phyloP scores from a whole-genome alignment of 2,329 filamentous ascomycete genomes.

The Fusarium albidum region DNA sequence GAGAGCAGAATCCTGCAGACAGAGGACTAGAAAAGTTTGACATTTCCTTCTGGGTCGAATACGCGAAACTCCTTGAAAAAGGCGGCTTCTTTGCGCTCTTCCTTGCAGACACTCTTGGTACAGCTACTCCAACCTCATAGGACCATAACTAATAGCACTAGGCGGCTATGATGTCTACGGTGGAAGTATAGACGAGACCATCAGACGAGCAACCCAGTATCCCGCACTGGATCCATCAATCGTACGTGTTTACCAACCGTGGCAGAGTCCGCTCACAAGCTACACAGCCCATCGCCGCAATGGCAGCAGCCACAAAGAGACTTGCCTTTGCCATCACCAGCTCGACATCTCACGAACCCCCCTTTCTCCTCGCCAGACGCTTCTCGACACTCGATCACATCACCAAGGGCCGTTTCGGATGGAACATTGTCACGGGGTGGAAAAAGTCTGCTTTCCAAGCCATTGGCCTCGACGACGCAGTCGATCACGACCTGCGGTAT shows the following conservation, averaged over 20 bases:
- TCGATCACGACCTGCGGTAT: constrained; percentile 6
- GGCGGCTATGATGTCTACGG: constrained; percentile 6
- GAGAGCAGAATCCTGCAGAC: neutral
- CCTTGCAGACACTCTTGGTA: constrained; percentile 5
- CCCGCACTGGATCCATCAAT: constrained; percentile 3
- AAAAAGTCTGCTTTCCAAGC: constrained; percentile 5
- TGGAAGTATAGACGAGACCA: constrained; percentile 3
- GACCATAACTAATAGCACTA: neutral
- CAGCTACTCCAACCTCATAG: neutral
- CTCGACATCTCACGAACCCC: constrained; percentile 3
- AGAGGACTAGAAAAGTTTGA: constrained; percentile 1
- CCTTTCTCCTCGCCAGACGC: constrained; percentile 2
- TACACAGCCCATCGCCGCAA: neutral
- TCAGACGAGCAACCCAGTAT: constrained; percentile 4
- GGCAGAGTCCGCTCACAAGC: neutral
- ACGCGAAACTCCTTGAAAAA: constrained; percentile 1
- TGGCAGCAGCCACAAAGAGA: constrained; percentile 6
- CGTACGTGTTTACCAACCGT: neutral
- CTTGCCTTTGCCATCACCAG: constrained; percentile 2
- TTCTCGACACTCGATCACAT: constrained; percentile 11
- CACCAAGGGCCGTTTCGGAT: constrained; percentile 2
- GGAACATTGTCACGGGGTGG: constrained; percentile 12
- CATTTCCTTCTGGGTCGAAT: constrained; percentile 4
- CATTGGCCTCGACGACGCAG: constrained; percentile 5
- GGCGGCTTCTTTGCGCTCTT: constrained; percentile 1